Conservation (phyloP, 306 rosid species). For the Ceratonia siliqua region DNA sequence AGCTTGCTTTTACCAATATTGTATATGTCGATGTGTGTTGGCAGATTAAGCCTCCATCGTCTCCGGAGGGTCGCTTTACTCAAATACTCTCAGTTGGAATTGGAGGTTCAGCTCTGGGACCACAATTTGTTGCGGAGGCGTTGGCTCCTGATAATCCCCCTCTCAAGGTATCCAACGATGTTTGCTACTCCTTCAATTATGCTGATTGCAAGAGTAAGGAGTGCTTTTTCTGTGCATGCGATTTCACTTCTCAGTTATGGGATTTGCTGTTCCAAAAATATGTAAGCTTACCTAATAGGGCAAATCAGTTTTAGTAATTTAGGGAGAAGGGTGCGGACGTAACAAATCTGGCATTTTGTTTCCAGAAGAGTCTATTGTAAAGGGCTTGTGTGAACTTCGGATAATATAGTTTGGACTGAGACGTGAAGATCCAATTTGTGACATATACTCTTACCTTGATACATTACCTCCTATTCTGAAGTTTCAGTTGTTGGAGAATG, state of each 20-base stretch:
- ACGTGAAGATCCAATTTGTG: not conserved
- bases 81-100: constrained; percentile 87
- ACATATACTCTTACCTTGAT: not conserved
- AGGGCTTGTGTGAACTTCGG: not conserved
- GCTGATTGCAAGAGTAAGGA: not conserved
- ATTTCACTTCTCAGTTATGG: not conserved
- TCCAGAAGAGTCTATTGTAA: not conserved
- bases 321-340: too few relatives aligned
- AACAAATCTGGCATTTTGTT: too few relatives aligned
- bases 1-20: not conserved
- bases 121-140: constrained; percentile 98
- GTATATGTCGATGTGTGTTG: constrained; percentile 20
- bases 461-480: not conserved
- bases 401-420: not conserved
- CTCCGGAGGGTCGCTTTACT: constrained; percentile 74
- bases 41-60: constrained; percentile 91
- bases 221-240: not conserved
- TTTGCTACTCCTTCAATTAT: constrained; percentile 14
- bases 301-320: too few relatives aligned
- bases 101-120: constrained; percentile 99
- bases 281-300: too few relatives aligned
- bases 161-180: constrained; percentile 63
- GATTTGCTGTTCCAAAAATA: too few relatives aligned
- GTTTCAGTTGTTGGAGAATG: not conserved
- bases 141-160: constrained; percentile 99